These are phyloP conservation scores for Rhodotorula diobovata DNA, from an alignment of 768 basidiomycete species.

Conservation along the genomic window DNA sequence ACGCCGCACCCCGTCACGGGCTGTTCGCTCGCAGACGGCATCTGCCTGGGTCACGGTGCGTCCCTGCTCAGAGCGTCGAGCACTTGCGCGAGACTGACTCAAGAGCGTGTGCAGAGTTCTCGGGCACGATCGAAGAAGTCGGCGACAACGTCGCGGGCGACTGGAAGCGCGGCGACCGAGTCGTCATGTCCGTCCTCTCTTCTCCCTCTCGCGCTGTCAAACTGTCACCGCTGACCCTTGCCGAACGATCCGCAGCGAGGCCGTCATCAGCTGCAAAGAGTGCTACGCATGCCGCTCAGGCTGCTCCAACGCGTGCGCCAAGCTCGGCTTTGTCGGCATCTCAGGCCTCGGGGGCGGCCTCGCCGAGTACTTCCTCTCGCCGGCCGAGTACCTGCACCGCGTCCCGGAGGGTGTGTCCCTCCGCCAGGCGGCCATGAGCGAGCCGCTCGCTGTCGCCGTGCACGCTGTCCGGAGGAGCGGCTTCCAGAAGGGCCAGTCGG, in stretches of 20 bases:
- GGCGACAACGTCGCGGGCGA: constrained; percentile 46
- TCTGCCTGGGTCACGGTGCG: constrained; percentile 53
- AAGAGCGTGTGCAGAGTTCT: constrained; percentile 26
- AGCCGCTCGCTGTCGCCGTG: constrained; percentile 54
- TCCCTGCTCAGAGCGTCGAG: too few relatives aligned
- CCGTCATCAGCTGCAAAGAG: constrained; percentile 49
- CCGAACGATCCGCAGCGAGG: constrained; percentile 50
- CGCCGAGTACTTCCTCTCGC: constrained; percentile 50
- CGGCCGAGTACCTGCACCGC: constrained; percentile 47
- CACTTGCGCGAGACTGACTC: too few relatives aligned
- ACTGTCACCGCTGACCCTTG: background rate
- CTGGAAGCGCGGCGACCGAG: constrained; percentile 48
- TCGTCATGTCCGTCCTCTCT: constrained; percentile 42
- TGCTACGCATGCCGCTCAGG: constrained; percentile 48
- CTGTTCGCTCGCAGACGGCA: constrained; percentile 47
- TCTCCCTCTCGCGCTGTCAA: background rate
- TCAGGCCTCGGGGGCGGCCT: constrained; percentile 49
- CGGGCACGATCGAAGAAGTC: constrained; percentile 34
- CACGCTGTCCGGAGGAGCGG: constrained; percentile 52
- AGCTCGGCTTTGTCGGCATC: constrained; percentile 38
- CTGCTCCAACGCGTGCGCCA: constrained; percentile 30
- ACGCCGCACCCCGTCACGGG: constrained; percentile 49
- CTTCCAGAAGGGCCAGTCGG: constrained; percentile 50
- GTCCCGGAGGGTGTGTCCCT: constrained; percentile 50
- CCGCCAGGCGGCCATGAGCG: constrained; percentile 53